A percentile compares a stretch with the other conserved stretches of the same genome.
These are phyloP conservation scores for Blastobotrys capitulatus DNA, from an alignment of 1,139 yeast species.

Conservation along the genomic window DNA sequence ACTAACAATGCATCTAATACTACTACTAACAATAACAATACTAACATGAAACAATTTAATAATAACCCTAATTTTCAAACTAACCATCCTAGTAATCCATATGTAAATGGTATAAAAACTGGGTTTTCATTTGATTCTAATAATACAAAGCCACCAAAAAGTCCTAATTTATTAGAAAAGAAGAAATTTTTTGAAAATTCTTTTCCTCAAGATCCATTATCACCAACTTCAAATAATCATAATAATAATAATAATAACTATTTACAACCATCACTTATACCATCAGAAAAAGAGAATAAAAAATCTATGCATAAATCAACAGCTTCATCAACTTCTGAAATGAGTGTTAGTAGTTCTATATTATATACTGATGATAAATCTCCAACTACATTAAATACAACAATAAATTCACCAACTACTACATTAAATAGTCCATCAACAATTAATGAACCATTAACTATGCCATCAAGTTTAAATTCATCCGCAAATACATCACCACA, in stretches of 20 bases:
- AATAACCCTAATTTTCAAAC: not conserved
- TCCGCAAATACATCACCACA: not conserved
- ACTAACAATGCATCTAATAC: too few species aligned
- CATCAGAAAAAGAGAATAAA: not conserved
- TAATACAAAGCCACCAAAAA: not conserved
- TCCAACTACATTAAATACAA: not conserved
- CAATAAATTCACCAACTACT: not conserved
- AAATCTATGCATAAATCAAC: not conserved
- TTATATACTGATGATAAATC: not conserved
- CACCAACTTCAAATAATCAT: not conserved
- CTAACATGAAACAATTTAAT: not conserved
- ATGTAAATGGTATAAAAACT: conserved; percentile 1
- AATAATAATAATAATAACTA: not conserved
- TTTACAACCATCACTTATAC: not conserved
- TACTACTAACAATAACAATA: not conserved
- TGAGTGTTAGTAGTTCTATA: conserved; percentile 8
- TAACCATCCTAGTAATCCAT: not conserved
- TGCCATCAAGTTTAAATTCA: not conserved
- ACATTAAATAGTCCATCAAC: not conserved
- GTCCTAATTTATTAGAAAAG: not conserved
- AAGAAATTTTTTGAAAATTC: not conserved
- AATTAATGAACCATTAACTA: not conserved
- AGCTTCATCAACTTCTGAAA: conserved; percentile 1
- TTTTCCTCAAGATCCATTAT: not conserved
- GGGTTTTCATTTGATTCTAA: not conserved